Percentiles rank a stretch among this genome's conserved stretches.
Evolutionary conservation across 495 filamentous ascomycete species (phyloP).

Genomic region (Podospora appendiculata): DNA sequence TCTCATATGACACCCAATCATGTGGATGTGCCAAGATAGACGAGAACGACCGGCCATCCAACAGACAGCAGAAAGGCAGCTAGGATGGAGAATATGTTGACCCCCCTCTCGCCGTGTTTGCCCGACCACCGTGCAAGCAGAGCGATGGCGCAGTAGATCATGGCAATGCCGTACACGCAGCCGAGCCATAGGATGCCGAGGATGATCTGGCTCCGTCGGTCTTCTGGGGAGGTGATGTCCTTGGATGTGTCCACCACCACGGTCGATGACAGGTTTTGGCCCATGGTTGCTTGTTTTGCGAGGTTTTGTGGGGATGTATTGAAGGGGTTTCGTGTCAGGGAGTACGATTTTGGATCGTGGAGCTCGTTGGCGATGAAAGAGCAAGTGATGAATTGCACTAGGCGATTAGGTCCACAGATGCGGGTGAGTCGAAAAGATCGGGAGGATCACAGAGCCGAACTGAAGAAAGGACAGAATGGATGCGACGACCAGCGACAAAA

Average conservation of each 20-base stretch:
- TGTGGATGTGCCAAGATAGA: constrained; percentile 7
- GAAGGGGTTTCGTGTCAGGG: not conserved
- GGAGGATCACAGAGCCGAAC: not conserved
- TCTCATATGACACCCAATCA: too few species aligned
- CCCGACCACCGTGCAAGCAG: constrained; percentile 28
- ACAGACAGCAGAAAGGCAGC: constrained; percentile 22
- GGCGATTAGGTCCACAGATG: not conserved
- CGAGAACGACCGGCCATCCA: constrained; percentile 23
- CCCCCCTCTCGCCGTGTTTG: constrained; percentile 15
- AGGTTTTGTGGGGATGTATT: not conserved
- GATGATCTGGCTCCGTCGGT: constrained; percentile 20
- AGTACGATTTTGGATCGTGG: not conserved
- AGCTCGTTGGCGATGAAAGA: not conserved
- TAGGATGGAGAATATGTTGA: constrained; percentile 16
- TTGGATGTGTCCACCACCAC: constrained; percentile 20
- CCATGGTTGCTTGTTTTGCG: constrained; percentile 16
- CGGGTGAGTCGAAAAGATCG: not conserved
- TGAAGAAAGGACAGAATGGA: not conserved
- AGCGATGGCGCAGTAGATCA: constrained; percentile 24
- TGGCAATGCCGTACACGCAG: constrained; percentile 25
- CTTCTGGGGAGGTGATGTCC: constrained; percentile 13
- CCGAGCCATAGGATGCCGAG: constrained; percentile 23
- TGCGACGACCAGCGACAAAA: not conserved
- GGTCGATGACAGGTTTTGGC: constrained; percentile 21
- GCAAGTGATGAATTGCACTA: not conserved